A percentile compares a stretch with the other conserved stretches of the same genome.
Evolutionary conservation across 371 early-diverging fungal species (phyloP).

Genomic region (Syncephalastrum sp.): DNA sequence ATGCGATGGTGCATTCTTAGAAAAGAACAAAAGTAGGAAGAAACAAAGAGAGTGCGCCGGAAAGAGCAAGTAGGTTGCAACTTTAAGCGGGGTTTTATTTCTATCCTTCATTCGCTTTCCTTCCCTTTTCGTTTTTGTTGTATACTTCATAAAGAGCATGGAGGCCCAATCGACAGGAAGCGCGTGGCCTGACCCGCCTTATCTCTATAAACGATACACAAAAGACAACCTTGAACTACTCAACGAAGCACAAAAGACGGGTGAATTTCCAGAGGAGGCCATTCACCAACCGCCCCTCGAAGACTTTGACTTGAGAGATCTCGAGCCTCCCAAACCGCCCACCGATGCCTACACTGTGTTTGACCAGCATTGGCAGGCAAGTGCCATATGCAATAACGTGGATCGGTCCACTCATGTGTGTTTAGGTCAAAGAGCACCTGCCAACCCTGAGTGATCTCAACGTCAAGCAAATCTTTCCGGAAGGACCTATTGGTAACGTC

Average conservation of each 20-base stretch:
- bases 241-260: constrained; percentile 26
- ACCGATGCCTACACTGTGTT: constrained; percentile 66
- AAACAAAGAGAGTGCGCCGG: too few relatives aligned
- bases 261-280: constrained; percentile 23
- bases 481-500: constrained; percentile 46
- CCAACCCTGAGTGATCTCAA: constrained; percentile 65
- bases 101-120: neutral
- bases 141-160: neutral
- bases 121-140: neutral
- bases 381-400: neutral
- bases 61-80: too few relatives aligned
- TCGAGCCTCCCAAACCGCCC: constrained; percentile 65
- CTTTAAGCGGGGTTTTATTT: neutral
- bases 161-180: constrained; percentile 40
- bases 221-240: constrained; percentile 53
- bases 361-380: constrained; percentile 72
- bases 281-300: constrained; percentile 41
- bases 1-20: constrained; percentile 23
- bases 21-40: too few relatives aligned
- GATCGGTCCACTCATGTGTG: neutral
- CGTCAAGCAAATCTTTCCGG: constrained; percentile 66
- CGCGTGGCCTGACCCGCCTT: constrained; percentile 72
- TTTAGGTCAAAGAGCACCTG: constrained; percentile 58
- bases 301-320: constrained; percentile 39
- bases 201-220: constrained; percentile 65